These are phyloP conservation scores for Bipolaris sorokiniana DNA, from an alignment of 2,329 filamentous ascomycete species.

Conservation along the genomic window DNA sequence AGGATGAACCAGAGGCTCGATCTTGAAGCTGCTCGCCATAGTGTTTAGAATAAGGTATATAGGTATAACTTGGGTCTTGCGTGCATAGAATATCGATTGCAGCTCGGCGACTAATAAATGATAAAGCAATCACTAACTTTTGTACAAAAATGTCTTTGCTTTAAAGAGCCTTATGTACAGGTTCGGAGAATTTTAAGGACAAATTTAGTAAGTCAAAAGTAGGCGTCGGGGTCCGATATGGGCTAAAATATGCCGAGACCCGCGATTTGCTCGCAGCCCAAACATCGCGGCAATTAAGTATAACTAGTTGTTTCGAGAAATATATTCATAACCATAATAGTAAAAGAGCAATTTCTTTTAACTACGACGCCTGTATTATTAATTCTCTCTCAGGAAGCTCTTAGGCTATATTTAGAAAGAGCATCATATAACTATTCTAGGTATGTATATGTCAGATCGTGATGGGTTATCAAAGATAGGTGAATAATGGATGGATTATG, in stretches of 20 bases:
- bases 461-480: too few species aligned
- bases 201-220: neutral
- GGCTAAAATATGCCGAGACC: slow-evolving; percentile 6
- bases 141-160: neutral
- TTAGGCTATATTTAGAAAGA: too few species aligned
- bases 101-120: neutral
- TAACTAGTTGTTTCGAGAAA: neutral
- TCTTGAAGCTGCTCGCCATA: slow-evolving; percentile 11
- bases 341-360: too few species aligned
- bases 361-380: too few species aligned
- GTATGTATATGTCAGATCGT: too few species aligned
- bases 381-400: too few species aligned
- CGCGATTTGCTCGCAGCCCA: neutral
- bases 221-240: neutral
- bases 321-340: neutral
- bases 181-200: neutral
- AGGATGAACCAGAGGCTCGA: slow-evolving; percentile 9
- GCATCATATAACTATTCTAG: too few species aligned
- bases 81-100: neutral
- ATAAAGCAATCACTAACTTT: neutral
- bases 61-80: neutral
- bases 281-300: too few species aligned
- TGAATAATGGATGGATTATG: too few species aligned
- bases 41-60: neutral
- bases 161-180: neutral